phyloP scores from a whole-genome alignment of 2,329 filamentous ascomycete genomes.

The Phialophora macrospora region DNA sequence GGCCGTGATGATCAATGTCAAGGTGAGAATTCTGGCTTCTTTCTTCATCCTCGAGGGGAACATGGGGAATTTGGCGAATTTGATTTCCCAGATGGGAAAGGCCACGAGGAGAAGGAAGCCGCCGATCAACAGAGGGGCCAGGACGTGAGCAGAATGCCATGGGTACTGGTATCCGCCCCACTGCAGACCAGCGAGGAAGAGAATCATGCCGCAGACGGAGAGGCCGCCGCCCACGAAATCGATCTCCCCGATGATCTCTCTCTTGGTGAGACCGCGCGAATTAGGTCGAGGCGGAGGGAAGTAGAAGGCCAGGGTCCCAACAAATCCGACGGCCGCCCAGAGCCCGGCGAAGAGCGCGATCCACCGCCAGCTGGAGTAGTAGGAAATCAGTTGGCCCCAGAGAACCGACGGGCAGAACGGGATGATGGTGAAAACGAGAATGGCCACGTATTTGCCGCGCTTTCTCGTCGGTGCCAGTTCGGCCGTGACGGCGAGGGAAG shows the following conservation, averaged over 20 bases:
- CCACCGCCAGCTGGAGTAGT: conserved; percentile 52
- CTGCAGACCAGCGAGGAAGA: conserved; percentile 57
- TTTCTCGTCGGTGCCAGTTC: conserved; percentile 70
- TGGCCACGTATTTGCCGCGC: conserved; percentile 66
- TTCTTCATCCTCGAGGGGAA: conserved; percentile 53
- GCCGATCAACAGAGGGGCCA: conserved; percentile 54
- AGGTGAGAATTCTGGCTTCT: conserved; percentile 55
- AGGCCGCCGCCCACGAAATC: conserved; percentile 58
- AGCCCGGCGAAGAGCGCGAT: conserved; percentile 50
- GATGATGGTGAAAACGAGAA: conserved; percentile 65
- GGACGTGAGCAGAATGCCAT: conserved; percentile 53
- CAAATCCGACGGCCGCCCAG: conserved; percentile 50
- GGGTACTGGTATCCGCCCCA: conserved; percentile 55
- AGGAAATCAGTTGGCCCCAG: conserved; percentile 63
- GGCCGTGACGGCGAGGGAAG: conserved; percentile 68
- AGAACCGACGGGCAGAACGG: conserved; percentile 67
- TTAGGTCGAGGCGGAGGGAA: conserved; percentile 53
- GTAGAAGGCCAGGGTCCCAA: conserved; percentile 52
- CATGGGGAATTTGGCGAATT: conserved; percentile 54
- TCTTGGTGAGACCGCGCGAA: conserved; percentile 35
- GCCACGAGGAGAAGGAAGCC: conserved; percentile 47
- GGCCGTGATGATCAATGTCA: conserved; percentile 63
- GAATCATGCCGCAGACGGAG: conserved; percentile 54
- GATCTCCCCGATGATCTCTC: conserved; percentile 52
- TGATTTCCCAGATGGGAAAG: conserved; percentile 55